Evolutionary conservation across 2,329 filamentous ascomycete genomes (phyloP).

Genomic region (Penicillium sp.): DNA sequence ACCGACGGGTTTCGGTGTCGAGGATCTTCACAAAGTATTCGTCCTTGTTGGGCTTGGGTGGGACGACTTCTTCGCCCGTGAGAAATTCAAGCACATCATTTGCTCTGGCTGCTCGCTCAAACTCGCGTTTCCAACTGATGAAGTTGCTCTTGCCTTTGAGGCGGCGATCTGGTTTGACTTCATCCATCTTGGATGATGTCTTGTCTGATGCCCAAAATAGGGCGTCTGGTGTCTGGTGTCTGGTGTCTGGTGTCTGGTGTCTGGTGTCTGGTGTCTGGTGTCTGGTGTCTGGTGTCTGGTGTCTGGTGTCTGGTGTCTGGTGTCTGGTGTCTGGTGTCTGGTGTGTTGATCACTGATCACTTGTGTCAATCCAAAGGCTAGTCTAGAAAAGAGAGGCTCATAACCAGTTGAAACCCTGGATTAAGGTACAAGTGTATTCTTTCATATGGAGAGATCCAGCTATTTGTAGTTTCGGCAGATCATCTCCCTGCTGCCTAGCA

Average conservation of each 20-base stretch:
- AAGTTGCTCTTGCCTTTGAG: slow-evolving; percentile 2
- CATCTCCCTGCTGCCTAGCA: background rate
- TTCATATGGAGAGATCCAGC: background rate
- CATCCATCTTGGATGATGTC: background rate
- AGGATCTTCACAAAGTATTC: background rate
- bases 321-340: background rate
- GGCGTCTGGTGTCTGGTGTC: background rate
- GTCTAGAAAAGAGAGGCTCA: background rate
- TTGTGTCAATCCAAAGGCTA: slow-evolving; percentile 1
- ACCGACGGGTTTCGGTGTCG: background rate
- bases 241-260: background rate
- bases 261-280: slow-evolving; percentile 1
- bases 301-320: slow-evolving; percentile 1
- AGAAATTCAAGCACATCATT: slow-evolving; percentile 1
- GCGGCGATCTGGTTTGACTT: slow-evolving; percentile 1
- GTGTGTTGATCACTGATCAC: background rate
- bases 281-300: background rate
- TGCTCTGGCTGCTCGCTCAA: slow-evolving; percentile 2
- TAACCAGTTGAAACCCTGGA: background rate
- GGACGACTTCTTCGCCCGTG: slow-evolving; percentile 1
- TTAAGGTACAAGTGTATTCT: background rate
- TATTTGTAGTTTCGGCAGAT: no score
- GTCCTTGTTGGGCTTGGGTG: background rate
- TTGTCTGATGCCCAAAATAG: background rate
- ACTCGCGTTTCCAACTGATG: slow-evolving; percentile 2